A percentile compares a stretch with the other conserved stretches of the same genome.
Evolutionary conservation across 768 basidiomycete species (phyloP).

Genomic region (Lyophyllum shimeji): DNA sequence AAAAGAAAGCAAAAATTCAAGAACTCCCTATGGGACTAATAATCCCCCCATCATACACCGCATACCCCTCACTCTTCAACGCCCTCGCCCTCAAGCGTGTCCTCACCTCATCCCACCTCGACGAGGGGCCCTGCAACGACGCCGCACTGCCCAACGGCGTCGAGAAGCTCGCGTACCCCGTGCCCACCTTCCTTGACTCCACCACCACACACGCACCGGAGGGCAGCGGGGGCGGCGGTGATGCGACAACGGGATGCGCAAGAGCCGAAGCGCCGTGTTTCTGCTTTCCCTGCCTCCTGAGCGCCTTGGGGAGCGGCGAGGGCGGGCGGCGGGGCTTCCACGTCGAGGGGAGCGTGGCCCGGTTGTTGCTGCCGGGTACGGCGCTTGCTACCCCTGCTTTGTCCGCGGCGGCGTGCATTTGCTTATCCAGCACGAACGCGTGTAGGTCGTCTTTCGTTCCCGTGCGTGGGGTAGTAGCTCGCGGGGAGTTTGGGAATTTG

Average conservation of each 20-base stretch:
- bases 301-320: constrained; percentile 12
- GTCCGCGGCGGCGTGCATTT: too few relatives aligned
- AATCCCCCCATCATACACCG: constrained; percentile 16
- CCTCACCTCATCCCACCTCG: constrained; percentile 10
- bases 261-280: constrained; percentile 3
- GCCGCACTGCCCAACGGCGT: neutral
- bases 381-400: neutral
- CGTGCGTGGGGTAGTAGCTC: neutral
- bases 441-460: neutral
- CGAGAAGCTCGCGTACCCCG: constrained; percentile 5
- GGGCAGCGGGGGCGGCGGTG: constrained; percentile 12
- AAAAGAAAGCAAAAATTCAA: neutral
- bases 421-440: neutral
- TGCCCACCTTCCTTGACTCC: neutral
- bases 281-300: constrained; percentile 8
- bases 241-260: neutral
- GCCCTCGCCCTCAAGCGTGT: constrained; percentile 16
- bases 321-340: constrained; percentile 20
- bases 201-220: neutral
- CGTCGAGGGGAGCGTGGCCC: constrained; percentile 3
- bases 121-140: neutral
- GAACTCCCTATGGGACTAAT: constrained; percentile 12
- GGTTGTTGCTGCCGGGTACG: neutral
- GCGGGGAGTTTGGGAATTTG: neutral
- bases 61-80: constrained; percentile 16